Percentiles rank a stretch among this genome's conserved stretches.
Evolutionary conservation across 176 grass and related monocot genomes (phyloP).

Genomic region (Dendrocalamus sinicus): DNA sequence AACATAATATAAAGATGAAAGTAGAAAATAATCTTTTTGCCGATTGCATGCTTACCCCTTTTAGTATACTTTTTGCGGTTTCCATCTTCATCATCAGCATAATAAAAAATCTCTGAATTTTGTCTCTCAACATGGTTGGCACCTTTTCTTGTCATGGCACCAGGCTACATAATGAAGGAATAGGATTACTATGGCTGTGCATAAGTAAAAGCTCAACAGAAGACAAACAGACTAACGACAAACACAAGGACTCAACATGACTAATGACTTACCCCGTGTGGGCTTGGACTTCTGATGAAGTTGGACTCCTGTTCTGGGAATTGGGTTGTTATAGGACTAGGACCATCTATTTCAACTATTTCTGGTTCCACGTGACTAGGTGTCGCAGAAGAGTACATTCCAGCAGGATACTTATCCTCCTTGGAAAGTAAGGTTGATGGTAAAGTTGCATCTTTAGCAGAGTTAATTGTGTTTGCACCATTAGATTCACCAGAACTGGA

Average conservation of each 20-base stretch:
- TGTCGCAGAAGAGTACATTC: conserved; percentile 56
- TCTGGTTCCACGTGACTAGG: conserved; percentile 61
- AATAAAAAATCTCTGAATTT: conserved; percentile 93
- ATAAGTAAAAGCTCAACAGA: conserved; percentile 10
- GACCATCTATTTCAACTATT: conserved; percentile 95
- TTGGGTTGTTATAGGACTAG: conserved; percentile 59
- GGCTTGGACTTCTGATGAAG: conserved; percentile 76
- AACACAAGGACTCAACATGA: background rate
- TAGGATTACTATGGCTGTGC: background rate
- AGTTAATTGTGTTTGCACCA: conserved; percentile 48
- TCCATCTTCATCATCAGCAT: conserved; percentile 95
- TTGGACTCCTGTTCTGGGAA: conserved; percentile 71
- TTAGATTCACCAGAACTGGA: conserved; percentile 52
- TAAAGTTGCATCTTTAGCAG: conserved; percentile 49
- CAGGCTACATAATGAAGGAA: conserved; percentile 59
- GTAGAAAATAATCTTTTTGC: conserved; percentile 12
- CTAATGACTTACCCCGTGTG: conserved; percentile 57
- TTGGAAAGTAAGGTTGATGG: conserved; percentile 53
- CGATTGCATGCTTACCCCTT: conserved; percentile 71
- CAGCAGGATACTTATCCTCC: conserved; percentile 43
- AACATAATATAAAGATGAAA: conserved; percentile 32
- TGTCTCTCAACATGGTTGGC: conserved; percentile 72
- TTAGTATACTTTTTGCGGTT: conserved; percentile 88
- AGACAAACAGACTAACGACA: conserved; percentile 12
- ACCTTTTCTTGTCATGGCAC: conserved; percentile 89